Percentiles rank a stretch among this genome's conserved stretches.
Conservation (phyloP, 2,329 filamentous ascomycete genomes). For the Pyrenophora seminiperda region DNA sequence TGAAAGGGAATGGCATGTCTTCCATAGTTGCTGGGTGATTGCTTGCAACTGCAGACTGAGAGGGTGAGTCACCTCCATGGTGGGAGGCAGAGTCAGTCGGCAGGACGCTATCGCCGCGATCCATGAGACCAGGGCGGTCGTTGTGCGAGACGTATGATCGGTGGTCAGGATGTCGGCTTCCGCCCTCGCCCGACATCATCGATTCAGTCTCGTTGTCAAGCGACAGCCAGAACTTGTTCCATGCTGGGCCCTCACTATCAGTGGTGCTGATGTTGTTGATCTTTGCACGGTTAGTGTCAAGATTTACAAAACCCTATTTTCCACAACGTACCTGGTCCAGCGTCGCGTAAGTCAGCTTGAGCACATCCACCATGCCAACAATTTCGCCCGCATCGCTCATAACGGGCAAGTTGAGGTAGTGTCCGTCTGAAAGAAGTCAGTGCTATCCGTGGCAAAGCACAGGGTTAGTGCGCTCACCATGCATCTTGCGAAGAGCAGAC, state of each 20-base stretch:
- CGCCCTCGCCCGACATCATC: slow-evolving; percentile 89
- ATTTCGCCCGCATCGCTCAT: slow-evolving; percentile 98
- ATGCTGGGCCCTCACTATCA: slow-evolving; percentile 92
- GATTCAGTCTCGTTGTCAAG: slow-evolving; percentile 95
- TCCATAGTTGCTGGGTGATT: slow-evolving; percentile 60
- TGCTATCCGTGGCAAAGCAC: background rate
- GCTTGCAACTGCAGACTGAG: slow-evolving; percentile 67
- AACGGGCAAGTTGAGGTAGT: slow-evolving; percentile 96
- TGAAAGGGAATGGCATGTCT: slow-evolving; percentile 90
- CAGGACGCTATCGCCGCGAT: slow-evolving; percentile 81
- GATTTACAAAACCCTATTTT: background rate
- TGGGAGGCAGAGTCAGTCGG: slow-evolving; percentile 96
- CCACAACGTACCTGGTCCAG: slow-evolving; percentile 76
- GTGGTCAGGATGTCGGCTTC: slow-evolving; percentile 69
- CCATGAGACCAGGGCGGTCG: slow-evolving; percentile 61
- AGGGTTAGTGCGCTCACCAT: slow-evolving; percentile 66
- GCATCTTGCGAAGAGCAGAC: slow-evolving; percentile 97
- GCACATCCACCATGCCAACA: slow-evolving; percentile 98
- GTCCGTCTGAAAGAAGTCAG: slow-evolving; percentile 71
- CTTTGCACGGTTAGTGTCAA: slow-evolving; percentile 44
- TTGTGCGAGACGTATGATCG: slow-evolving; percentile 85
- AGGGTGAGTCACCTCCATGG: slow-evolving; percentile 76
- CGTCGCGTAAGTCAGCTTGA: slow-evolving; percentile 97
- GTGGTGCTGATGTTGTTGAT: slow-evolving; percentile 88
- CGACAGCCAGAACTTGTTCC: slow-evolving; percentile 99